Conservation (phyloP, 2,329 filamentous ascomycete species). For the Amauroascus verrucosus region DNA sequence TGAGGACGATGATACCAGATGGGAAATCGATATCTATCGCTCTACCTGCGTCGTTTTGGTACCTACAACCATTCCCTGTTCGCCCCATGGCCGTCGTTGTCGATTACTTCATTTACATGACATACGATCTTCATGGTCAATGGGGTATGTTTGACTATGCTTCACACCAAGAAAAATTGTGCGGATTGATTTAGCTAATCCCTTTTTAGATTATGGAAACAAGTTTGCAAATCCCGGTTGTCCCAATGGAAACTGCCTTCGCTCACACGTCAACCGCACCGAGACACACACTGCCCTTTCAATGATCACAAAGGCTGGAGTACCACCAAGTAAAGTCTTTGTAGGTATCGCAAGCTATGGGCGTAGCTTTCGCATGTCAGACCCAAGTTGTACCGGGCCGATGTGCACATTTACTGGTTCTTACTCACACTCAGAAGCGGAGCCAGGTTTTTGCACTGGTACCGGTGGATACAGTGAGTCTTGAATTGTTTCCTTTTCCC, state of each 20-base stretch:
- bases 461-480: constrained; percentile 27
- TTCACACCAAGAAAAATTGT: neutral
- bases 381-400: constrained; percentile 23
- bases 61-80: constrained; percentile 22
- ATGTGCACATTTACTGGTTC: constrained; percentile 28
- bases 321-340: constrained; percentile 25
- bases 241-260: constrained; percentile 26
- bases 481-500: neutral
- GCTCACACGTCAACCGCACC: constrained; percentile 33
- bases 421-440: constrained; percentile 21
- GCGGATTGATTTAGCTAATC: constrained; percentile 3
- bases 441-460: constrained; percentile 28
- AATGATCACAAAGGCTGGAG: constrained; percentile 34
- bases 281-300: constrained; percentile 28
- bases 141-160: neutral
- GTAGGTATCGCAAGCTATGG: constrained; percentile 32
- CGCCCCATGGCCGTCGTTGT: constrained; percentile 18
- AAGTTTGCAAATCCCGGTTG: constrained; percentile 18
- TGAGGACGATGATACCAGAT: constrained; percentile 17
- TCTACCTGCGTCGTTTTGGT: constrained; percentile 24
- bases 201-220: constrained; percentile 16
- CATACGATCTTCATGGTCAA: constrained; percentile 26
- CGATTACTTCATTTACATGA: constrained; percentile 30
- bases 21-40: constrained; percentile 20
- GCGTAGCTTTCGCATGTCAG: constrained; percentile 27